Evolutionary conservation across 805 yeast species (phyloP).

Genomic region (Ascoidea rubescens): DNA sequence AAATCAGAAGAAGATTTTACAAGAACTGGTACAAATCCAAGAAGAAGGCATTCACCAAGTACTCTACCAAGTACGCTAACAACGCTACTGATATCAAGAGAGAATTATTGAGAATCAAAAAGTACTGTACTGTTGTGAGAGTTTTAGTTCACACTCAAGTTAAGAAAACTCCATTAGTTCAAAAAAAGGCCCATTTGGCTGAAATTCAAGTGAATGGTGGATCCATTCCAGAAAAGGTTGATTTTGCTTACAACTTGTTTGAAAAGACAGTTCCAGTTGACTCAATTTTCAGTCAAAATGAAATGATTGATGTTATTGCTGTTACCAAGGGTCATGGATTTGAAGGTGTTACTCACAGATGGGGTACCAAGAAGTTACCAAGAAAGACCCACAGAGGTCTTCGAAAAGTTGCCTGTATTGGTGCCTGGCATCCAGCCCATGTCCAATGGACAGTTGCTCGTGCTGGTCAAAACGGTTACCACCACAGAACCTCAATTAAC

Average conservation of each 20-base stretch:
- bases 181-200: slow-evolving; percentile 99
- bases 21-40: slow-evolving; percentile 99
- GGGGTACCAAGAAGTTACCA: slow-evolving; percentile 99
- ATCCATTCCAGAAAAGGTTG: slow-evolving; percentile 91
- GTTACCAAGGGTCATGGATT: slow-evolving; percentile 99
- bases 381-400: slow-evolving; percentile 99
- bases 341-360: slow-evolving; percentile 99
- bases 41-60: slow-evolving; percentile 99
- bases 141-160: slow-evolving; percentile 99
- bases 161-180: slow-evolving; percentile 97
- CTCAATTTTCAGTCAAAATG: slow-evolving; percentile 96
- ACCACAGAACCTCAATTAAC: slow-evolving; percentile 99
- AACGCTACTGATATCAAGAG: slow-evolving; percentile 80
- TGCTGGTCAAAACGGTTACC: slow-evolving; percentile 99
- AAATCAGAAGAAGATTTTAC: slow-evolving; percentile 99
- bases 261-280: slow-evolving; percentile 97
- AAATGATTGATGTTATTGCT: slow-evolving; percentile 96
- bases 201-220: slow-evolving; percentile 99
- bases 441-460: slow-evolving; percentile 99
- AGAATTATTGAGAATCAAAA: slow-evolving; percentile 96
- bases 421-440: slow-evolving; percentile 99
- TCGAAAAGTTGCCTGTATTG: slow-evolving; percentile 99
- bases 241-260: slow-evolving; percentile 97
- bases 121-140: slow-evolving; percentile 97
- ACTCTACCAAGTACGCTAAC: slow-evolving; percentile 95